phyloP scores from a whole-genome alignment of 345 rosid species.

The Zanthoxylum bungeanum region DNA sequence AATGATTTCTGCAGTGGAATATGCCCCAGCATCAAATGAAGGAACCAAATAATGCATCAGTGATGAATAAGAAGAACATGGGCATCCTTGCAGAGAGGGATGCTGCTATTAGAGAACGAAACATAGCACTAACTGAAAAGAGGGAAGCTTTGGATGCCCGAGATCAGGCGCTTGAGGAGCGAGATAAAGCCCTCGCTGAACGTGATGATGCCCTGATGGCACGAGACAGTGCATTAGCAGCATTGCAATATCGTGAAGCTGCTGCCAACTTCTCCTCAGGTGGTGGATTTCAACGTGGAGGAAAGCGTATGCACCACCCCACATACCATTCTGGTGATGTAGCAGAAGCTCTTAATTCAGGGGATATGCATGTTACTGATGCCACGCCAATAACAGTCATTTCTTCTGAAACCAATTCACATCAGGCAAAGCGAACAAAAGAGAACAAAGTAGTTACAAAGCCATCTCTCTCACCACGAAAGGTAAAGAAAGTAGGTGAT shows the following conservation, averaged over 20 bases:
- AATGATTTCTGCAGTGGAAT: constrained; percentile 59
- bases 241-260: constrained; percentile 61
- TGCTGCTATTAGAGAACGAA: constrained; percentile 66
- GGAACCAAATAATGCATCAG: constrained; percentile 71
- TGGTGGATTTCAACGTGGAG: constrained; percentile 46
- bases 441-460: constrained; percentile 45
- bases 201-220: constrained; percentile 83
- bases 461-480: constrained; percentile 36
- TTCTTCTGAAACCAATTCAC: constrained; percentile 43
- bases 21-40: constrained; percentile 72
- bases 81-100: constrained; percentile 79
- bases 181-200: constrained; percentile 73
- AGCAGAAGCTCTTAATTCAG: constrained; percentile 34
- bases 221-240: constrained; percentile 70
- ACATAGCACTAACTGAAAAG: constrained; percentile 55
- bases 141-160: constrained; percentile 76
- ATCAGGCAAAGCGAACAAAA: constrained; percentile 47
- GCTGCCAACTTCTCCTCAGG: constrained; percentile 41
- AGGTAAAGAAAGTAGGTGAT: constrained; percentile 53
- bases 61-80: constrained; percentile 90
- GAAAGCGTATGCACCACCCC: constrained; percentile 48
- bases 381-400: constrained; percentile 52
- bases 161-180: constrained; percentile 77
- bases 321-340: constrained; percentile 34
- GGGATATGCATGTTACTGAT: constrained; percentile 42